These are phyloP conservation scores for Tieghemostelium lacteum DNA, from an alignment of 78 protist genomes.

Conservation along the genomic window DNA sequence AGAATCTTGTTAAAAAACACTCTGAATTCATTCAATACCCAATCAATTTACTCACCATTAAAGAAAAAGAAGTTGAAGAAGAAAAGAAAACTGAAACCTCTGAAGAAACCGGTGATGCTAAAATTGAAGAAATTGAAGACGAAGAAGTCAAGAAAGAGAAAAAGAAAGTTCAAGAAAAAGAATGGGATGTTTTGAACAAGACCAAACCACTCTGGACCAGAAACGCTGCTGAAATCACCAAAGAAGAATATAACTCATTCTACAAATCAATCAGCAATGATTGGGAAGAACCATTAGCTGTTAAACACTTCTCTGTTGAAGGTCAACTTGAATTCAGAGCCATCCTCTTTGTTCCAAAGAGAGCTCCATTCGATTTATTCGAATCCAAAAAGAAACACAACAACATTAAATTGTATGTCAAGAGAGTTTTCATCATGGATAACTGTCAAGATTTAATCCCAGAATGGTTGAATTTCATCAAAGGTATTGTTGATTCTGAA, in stretches of 20 bases:
- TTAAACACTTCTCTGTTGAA: constrained; percentile 99
- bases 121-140: constrained; percentile 93
- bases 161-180: constrained; percentile 96
- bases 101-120: constrained; percentile 83
- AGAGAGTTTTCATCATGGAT: constrained; percentile 99
- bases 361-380: constrained; percentile 99
- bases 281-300: constrained; percentile 99
- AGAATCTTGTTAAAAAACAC: constrained; percentile 99
- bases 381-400: constrained; percentile 97
- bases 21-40: constrained; percentile 99
- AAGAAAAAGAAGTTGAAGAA: constrained; percentile 93
- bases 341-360: constrained; percentile 98
- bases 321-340: constrained; percentile 99
- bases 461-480: constrained; percentile 98
- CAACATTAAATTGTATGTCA: constrained; percentile 99
- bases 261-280: constrained; percentile 99
- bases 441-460: constrained; percentile 99
- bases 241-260: constrained; percentile 99
- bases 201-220: constrained; percentile 99
- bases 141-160: constrained; percentile 89
- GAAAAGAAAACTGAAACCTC: constrained; percentile 88
- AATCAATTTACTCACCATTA: constrained; percentile 93
- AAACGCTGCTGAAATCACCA: constrained; percentile 96
- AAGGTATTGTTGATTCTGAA: constrained; percentile 99
- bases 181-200: constrained; percentile 98